These are phyloP conservation scores for Volutella citrinella DNA, from an alignment of 2,329 filamentous ascomycete species.

Conservation along the genomic window DNA sequence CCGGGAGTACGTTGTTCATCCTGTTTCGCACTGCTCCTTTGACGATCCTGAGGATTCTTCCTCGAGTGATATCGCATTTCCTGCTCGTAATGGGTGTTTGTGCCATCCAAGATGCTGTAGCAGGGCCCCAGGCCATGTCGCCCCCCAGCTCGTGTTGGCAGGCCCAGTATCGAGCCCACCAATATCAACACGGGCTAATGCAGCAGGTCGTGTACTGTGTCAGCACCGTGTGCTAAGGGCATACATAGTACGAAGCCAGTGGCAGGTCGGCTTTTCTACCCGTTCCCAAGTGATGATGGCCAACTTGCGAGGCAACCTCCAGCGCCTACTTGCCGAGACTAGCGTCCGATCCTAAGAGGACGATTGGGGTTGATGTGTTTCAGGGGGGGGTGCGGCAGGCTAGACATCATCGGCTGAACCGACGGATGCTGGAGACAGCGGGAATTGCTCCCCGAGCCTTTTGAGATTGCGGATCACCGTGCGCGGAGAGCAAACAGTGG, in stretches of 20 bases:
- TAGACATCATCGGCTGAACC: conserved; percentile 19
- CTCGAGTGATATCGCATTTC: conserved; percentile 2
- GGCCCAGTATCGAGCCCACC: too few relatives aligned
- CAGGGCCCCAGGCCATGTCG: too few relatives aligned
- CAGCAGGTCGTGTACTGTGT: too few relatives aligned
- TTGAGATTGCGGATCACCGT: too few relatives aligned
- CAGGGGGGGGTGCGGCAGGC: conserved; percentile 22
- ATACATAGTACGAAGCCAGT: too few relatives aligned
- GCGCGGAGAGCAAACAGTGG: too few relatives aligned
- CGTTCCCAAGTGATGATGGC: conserved; percentile 8
- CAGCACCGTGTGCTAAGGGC: too few relatives aligned
- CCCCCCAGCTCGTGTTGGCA: too few relatives aligned
- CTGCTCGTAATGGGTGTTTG: too few relatives aligned
- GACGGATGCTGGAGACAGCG: conserved; percentile 16
- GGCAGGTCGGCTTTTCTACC: too few relatives aligned
- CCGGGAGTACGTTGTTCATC: conserved; percentile 21
- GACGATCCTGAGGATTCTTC: conserved; percentile 4
- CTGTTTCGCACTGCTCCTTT: conserved; percentile 2
- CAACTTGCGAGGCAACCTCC: conserved; percentile 6
- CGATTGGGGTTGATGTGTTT: conserved; percentile 23
- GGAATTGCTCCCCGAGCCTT: conserved; percentile 19
- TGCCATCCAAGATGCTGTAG: too few relatives aligned
- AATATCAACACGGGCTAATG: too few relatives aligned
- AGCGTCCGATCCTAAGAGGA: conserved; percentile 15
- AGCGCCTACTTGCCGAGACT: conserved; percentile 19